These are phyloP conservation scores for Candida sanyaensis DNA, from an alignment of 1,139 yeast species.

Conservation along the genomic window DNA sequence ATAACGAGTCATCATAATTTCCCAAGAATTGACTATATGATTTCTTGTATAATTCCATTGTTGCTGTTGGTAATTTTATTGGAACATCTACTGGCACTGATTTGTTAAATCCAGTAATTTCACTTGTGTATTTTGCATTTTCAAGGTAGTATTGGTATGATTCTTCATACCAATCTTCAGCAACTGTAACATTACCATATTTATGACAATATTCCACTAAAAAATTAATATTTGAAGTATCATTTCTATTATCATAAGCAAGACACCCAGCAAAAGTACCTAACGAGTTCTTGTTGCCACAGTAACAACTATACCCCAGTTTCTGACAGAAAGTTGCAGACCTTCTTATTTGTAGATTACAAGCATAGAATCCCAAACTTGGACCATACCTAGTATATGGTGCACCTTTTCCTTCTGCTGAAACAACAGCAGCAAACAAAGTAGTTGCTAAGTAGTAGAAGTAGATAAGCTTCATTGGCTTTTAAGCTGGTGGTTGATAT, in stretches of 20 bases:
- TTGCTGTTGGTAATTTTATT: constrained; percentile 18
- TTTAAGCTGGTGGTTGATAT: neutral
- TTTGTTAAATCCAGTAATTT: constrained; percentile 24
- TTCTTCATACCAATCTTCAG: constrained; percentile 17
- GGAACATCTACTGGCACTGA: constrained; percentile 24
- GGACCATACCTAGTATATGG: constrained; percentile 15
- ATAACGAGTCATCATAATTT: constrained; percentile 41
- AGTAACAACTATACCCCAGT: constrained; percentile 12
- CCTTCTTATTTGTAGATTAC: constrained; percentile 17
- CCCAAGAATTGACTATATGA: constrained; percentile 33
- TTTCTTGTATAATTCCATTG: constrained; percentile 15
- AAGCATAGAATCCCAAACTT: constrained; percentile 16
- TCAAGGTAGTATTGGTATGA: constrained; percentile 20
- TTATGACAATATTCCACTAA: constrained; percentile 6
- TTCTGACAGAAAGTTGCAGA: constrained; percentile 18
- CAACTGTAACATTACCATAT: constrained; percentile 14
- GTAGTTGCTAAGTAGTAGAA: neutral
- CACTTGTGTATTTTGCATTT: constrained; percentile 20
- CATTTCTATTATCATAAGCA: constrained; percentile 6
- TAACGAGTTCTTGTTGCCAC: constrained; percentile 14
- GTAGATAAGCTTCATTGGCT: neutral
- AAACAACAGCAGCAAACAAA: neutral
- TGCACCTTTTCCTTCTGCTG: constrained; percentile 7
- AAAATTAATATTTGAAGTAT: neutral
- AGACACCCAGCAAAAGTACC: constrained; percentile 22